Evolutionary conservation across 495 filamentous ascomycete genomes (phyloP), one percentile per base, ranked within the genome.

Genomic region (Penicillium roqueforti): DNA sequence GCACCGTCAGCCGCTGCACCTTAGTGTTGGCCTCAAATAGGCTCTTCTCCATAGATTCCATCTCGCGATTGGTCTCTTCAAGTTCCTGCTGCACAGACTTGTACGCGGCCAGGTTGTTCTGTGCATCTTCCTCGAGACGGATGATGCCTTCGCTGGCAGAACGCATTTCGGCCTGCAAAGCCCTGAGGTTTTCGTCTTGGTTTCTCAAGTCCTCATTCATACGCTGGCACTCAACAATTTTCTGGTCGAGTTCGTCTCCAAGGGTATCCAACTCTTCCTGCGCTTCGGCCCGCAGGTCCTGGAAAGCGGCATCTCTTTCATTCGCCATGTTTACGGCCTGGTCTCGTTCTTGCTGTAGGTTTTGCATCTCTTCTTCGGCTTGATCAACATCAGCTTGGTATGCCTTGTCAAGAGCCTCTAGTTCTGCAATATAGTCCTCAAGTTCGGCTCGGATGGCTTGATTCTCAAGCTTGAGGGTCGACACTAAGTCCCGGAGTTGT

Each of bases 81-180:
- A 93, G 77, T 61, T 92, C 87, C 50, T 84, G 79, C 69, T 92
- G 81, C 14, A 91, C 78, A 55, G 89, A 79, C 65, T 89, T 78
- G 60, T 88, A 84, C 54, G 81, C 77, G 65, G 87, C 82, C 51
- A 76, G 68, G 57, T 82, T 79, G 55, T 75, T 79, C 50, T 86
- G 84, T 45, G 90, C 86, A 55, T 91, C 89, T 69, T 97, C 92
- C 64, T 97, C 93, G 0, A 97, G 78, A 45, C 86, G 75, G 32
- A 96, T 79, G 13, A 97, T 80, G 6, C 84, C 84, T 57, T 97
- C 92, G 56, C 86, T 91, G 60, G 95, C 85, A 48, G 86, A 85
- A 44, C 91, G 87, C 83, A 98, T 91, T 74, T 98, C 92, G 37
- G 84, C 83, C 56, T 96, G 91, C 28, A 97, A 67, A 6, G 86